Evolutionary conservation across 2,329 filamentous ascomycete genomes (phyloP).

Genomic region (Aspergillaceae sp.): DNA sequence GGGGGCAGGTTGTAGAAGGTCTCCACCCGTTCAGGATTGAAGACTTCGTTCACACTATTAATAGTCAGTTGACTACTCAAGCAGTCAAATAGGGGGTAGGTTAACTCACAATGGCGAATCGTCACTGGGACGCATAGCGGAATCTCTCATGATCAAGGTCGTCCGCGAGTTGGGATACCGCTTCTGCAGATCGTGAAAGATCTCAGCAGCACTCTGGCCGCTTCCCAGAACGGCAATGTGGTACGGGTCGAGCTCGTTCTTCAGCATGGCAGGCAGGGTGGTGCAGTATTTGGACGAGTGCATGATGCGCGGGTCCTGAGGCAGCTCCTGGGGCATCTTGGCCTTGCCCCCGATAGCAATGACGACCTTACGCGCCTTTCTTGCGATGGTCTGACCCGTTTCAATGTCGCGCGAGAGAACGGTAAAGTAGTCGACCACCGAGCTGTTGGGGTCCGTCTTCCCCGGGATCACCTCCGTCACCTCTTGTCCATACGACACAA

Average conservation of each 20-base stretch:
- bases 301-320: conserved; percentile 61
- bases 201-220: conserved; percentile 90
- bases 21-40: conserved; percentile 80
- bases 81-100: not conserved
- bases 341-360: conserved; percentile 60
- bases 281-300: conserved; percentile 80
- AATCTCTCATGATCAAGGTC: conserved; percentile 68
- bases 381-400: conserved; percentile 32
- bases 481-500: conserved; percentile 69
- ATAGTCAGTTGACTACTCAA: too few relatives aligned
- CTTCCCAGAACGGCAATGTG: conserved; percentile 77
- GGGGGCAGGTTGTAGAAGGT: conserved; percentile 61
- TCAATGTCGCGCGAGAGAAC: conserved; percentile 57
- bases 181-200: conserved; percentile 78
- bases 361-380: conserved; percentile 46
- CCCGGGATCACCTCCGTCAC: conserved; percentile 63
- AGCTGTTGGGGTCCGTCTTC: conserved; percentile 36
- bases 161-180: conserved; percentile 76
- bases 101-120: conserved; percentile 80
- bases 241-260: conserved; percentile 42
- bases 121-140: conserved; percentile 81
- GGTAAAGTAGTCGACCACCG: conserved; percentile 55
- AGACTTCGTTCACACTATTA: conserved; percentile 81
- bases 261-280: conserved; percentile 28
- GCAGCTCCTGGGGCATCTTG: conserved; percentile 62